These are phyloP conservation scores for Gliomastix tumulicola DNA, from an alignment of 2,329 filamentous ascomycete genomes.

Conservation along the genomic window DNA sequence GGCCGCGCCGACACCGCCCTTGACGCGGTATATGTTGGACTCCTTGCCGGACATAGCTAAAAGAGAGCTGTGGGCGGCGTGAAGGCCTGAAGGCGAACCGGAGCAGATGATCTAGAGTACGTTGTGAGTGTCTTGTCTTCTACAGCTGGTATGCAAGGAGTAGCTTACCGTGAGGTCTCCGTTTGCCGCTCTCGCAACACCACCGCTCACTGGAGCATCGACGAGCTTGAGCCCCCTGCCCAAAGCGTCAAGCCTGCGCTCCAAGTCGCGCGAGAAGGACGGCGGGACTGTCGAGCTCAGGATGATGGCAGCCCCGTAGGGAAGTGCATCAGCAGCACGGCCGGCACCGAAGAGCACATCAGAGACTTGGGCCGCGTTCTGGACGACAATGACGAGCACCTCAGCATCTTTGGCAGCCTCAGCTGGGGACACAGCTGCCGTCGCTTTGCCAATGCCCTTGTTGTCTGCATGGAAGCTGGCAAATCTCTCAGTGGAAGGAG, in stretches of 20 bases:
- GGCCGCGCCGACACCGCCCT: slow-evolving; percentile 42
- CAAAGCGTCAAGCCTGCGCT: slow-evolving; percentile 9
- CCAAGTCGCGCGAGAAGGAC: slow-evolving; percentile 14
- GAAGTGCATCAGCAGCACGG: slow-evolving; percentile 16
- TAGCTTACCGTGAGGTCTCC: slow-evolving; percentile 23
- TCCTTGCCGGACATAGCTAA: slow-evolving; percentile 20
- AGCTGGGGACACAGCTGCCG: slow-evolving; percentile 14
- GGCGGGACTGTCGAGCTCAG: slow-evolving; percentile 28
- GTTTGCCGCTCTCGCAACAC: slow-evolving; percentile 23
- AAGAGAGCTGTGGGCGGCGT: slow-evolving; percentile 14
- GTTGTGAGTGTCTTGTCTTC: slow-evolving; percentile 2
- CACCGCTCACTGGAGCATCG: slow-evolving; percentile 29
- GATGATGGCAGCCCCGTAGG: slow-evolving; percentile 19
- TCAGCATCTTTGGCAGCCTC: slow-evolving; percentile 18
- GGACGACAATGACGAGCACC: slow-evolving; percentile 26
- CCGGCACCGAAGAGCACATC: slow-evolving; percentile 20
- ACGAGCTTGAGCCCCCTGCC: slow-evolving; percentile 19
- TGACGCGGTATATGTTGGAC: slow-evolving; percentile 36
- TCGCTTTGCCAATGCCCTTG: slow-evolving; percentile 12
- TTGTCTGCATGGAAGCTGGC: too few relatives aligned
- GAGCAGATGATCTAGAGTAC: slow-evolving; percentile 22
- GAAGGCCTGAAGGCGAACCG: slow-evolving; percentile 12
- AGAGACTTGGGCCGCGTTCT: slow-evolving; percentile 22
- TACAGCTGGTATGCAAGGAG: neutral
- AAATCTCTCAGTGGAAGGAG: slow-evolving; percentile 19